Evolutionary conservation across 352 stramenopile species (phyloP).

Genomic region (Peronospora farinosa): DNA sequence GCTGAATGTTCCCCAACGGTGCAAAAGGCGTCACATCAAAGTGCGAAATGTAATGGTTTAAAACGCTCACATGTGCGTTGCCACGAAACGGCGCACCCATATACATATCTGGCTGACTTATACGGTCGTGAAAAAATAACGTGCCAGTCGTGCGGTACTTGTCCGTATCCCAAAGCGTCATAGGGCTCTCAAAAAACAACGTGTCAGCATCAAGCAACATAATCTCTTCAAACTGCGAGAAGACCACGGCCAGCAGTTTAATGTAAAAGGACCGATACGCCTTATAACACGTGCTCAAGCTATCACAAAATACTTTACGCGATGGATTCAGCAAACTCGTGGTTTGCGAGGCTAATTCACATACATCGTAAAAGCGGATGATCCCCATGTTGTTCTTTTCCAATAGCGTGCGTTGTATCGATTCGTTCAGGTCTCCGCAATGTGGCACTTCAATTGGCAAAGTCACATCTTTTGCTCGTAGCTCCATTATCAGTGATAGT

Average conservation of each 20-base stretch:
- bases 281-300: slow-evolving; percentile 36
- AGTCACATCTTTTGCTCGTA: slow-evolving; percentile 39
- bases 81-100: slow-evolving; percentile 30
- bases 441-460: slow-evolving; percentile 57
- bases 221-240: slow-evolving; percentile 61
- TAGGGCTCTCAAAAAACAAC: slow-evolving; percentile 55
- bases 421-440: slow-evolving; percentile 44
- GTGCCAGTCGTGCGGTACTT: slow-evolving; percentile 51
- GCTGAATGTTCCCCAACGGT: slow-evolving; percentile 30
- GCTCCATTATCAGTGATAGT: slow-evolving; percentile 53
- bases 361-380: slow-evolving; percentile 58
- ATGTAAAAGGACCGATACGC: slow-evolving; percentile 48
- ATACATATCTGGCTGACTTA: slow-evolving; percentile 37
- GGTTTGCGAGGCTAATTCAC: slow-evolving; percentile 32
- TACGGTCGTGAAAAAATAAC: slow-evolving; percentile 51
- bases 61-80: slow-evolving; percentile 23
- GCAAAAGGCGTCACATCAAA: slow-evolving; percentile 49
- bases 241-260: slow-evolving; percentile 55
- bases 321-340: slow-evolving; percentile 19
- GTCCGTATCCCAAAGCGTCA: slow-evolving; percentile 43
- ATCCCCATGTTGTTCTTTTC: slow-evolving; percentile 34
- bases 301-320: slow-evolving; percentile 47
- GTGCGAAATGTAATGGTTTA: slow-evolving; percentile 48
- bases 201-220: slow-evolving; percentile 68
- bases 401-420: slow-evolving; percentile 24